Evolutionary conservation across 148 eudicot species (phyloP).

Genomic region (Chenopodium formosanum): DNA sequence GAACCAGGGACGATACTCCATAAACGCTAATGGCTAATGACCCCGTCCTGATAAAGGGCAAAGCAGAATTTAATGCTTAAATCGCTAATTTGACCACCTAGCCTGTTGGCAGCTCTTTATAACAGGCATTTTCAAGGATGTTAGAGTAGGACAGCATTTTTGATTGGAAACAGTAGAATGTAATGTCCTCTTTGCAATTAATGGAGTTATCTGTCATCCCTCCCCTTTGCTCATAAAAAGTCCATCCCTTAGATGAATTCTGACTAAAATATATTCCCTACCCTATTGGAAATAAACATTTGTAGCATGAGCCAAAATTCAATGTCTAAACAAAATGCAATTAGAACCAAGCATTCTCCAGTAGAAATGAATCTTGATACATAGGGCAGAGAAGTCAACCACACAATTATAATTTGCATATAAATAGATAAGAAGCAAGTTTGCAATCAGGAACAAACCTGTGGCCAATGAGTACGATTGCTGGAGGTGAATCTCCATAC

Average conservation of each 20-base stretch:
- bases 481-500: constrained; percentile 94
- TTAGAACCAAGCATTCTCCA: not conserved
- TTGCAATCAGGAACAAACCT: constrained; percentile 43
- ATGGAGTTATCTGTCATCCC: not conserved
- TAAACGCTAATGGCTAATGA: too few species aligned
- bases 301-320: not conserved
- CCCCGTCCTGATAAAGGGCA: not conserved
- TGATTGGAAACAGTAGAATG: not conserved
- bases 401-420: not conserved
- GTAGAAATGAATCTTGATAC: not conserved
- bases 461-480: constrained; percentile 92
- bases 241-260: not conserved
- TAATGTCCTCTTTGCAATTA: not conserved
- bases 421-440: not conserved
- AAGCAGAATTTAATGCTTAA: not conserved
- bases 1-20: not conserved
- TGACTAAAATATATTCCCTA: not conserved
- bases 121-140: not conserved
- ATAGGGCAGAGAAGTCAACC: not conserved
- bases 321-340: not conserved
- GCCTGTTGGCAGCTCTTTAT: not conserved
- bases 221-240: not conserved
- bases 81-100: not conserved
- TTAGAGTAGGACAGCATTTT: not conserved
- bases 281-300: not conserved